Percentiles rank a stretch among this genome's conserved stretches.
Evolutionary conservation across 1,139 yeast species (phyloP).

Genomic region (Torulaspora globosa): DNA sequence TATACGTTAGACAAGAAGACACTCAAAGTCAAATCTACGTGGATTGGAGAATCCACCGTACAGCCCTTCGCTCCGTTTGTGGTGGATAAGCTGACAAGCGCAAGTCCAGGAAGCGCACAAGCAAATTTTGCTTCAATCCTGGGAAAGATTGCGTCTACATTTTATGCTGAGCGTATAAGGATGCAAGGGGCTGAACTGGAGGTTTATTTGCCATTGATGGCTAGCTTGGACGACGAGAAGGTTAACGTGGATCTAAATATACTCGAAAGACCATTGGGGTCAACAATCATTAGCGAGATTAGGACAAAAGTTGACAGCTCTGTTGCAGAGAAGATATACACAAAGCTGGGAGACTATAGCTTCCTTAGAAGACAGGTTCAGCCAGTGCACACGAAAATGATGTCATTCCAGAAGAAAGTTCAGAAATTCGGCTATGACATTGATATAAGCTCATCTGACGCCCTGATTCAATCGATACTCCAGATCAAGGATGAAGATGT

Average conservation of each 20-base stretch:
- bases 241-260: slow-evolving; percentile 69
- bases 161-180: slow-evolving; percentile 66
- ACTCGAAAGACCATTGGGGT: slow-evolving; percentile 58
- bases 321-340: slow-evolving; percentile 75
- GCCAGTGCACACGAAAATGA: slow-evolving; percentile 80
- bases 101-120: slow-evolving; percentile 42
- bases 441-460: slow-evolving; percentile 71
- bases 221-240: slow-evolving; percentile 81
- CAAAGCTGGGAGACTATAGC: slow-evolving; percentile 74
- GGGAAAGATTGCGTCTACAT: slow-evolving; percentile 48
- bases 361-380: slow-evolving; percentile 82
- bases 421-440: slow-evolving; percentile 50
- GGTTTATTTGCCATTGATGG: slow-evolving; percentile 65
- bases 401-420: slow-evolving; percentile 68
- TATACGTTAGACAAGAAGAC: slow-evolving; percentile 74
- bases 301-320: slow-evolving; percentile 79
- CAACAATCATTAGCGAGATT: slow-evolving; percentile 66
- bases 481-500: slow-evolving; percentile 57
- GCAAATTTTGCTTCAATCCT: slow-evolving; percentile 24
- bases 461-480: slow-evolving; percentile 69
- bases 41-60: slow-evolving; percentile 71
- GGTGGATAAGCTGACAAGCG: slow-evolving; percentile 25
- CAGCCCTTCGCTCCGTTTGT: slow-evolving; percentile 49
- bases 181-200: slow-evolving; percentile 47
- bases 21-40: slow-evolving; percentile 70